Evolutionary conservation across 2,329 filamentous ascomycete species (phyloP), one percentile per base, ranked within the genome.

Genomic region (Magnaporthiopsis poae): DNA sequence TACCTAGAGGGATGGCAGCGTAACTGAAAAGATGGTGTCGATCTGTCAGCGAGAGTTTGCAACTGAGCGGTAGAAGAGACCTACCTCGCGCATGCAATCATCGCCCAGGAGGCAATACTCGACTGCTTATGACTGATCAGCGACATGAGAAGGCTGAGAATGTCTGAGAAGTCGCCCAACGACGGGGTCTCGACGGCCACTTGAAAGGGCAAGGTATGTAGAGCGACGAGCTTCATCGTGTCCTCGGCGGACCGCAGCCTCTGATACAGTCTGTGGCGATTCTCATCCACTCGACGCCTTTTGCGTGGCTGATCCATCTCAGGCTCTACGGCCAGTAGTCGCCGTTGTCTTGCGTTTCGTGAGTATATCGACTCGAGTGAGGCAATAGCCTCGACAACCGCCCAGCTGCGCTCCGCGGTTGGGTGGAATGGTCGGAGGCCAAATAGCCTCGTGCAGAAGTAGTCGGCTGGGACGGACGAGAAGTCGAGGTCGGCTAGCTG

Each of bases 1-100:
- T 76, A 27, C 84, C 77, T 60, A 71, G 69, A 35, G 71, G 69
- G 69, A 84, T 80, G 62, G 78, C 71, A 36, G 82, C 79, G 71
- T 84, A 81, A 70, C 82, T 84, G 9, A 13, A 25, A 27, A 27
- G 27, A 27, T 27, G 25, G 11, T 5, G 29, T 5, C 21, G 18
- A 25, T 56, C n/a, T 56, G 46, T 64, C 29, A 64, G 63, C 18
- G 21, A 33, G 9, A 36, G 63, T 31, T 46, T n/a, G 46, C 29
- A 15, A 9, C 5, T 8, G 18, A 5, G 39, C 62, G 36, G 60
- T 21, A 63, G 66, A 18, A 18, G 3, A 59, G 31, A 76, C 82
- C 73, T 79, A 93, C 91, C 90, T 91, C 69, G 91, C 82, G 73
- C 92, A 86, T n/a, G 88, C 89, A 65, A 97, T 76, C 80, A 96